Conservation (phyloP, 2,329 filamentous ascomycete genomes). For the Colletotrichum eleusines region DNA sequence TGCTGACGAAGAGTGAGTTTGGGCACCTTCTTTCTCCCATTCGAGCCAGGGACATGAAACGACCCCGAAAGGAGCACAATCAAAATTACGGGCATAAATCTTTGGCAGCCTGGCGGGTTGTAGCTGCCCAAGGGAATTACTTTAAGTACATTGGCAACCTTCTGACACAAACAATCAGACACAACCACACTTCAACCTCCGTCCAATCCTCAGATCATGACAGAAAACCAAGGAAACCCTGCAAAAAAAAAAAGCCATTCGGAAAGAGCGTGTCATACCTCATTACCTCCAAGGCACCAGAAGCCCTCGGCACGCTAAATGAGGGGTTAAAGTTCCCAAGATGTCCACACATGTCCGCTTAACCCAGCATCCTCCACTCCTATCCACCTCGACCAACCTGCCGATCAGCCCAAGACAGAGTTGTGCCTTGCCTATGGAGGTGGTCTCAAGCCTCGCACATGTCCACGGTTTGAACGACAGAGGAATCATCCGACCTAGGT, state of each 20-base stretch:
- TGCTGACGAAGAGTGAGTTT: constrained; percentile 14
- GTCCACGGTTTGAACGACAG: constrained; percentile 7
- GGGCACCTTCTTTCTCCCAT: constrained; percentile 2
- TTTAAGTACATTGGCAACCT: background rate
- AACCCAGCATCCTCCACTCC: background rate
- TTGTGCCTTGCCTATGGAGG: constrained; percentile 5
- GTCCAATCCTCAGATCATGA: background rate
- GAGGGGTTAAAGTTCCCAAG: background rate
- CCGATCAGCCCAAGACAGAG: background rate
- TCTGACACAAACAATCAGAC: background rate
- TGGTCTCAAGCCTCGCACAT: constrained; percentile 5
- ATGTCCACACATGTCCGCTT: background rate
- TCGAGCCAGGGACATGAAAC: constrained; percentile 5
- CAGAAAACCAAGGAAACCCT: background rate
- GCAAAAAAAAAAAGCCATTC: background rate
- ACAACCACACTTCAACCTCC: background rate
- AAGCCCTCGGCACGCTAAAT: constrained; percentile 6
- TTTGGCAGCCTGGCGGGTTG: background rate
- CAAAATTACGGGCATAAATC: background rate
- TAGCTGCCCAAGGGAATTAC: background rate
- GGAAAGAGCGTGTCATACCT: constrained; percentile 5
- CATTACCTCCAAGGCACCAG: background rate
- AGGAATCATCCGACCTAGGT: background rate
- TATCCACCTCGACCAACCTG: background rate
- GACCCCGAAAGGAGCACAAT: constrained; percentile 27